Evolutionary conservation across 805 yeast species (phyloP).

Genomic region (Saccharomyces eubayanus): DNA sequence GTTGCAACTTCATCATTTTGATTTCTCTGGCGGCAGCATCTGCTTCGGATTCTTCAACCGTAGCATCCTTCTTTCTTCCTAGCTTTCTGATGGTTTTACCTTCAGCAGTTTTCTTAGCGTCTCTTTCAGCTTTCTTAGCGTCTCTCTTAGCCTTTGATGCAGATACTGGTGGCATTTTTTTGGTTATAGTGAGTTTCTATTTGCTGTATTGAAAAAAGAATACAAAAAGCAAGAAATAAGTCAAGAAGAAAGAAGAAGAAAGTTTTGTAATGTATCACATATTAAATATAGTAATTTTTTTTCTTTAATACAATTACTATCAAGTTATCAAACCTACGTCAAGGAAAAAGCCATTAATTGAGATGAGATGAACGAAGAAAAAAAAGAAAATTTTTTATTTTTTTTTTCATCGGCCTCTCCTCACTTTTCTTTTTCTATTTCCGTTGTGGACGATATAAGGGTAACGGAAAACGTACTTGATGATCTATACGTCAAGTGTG

Average conservation of each 20-base stretch:
- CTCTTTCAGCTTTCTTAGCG: constrained; percentile 92
- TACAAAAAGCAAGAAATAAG: background rate
- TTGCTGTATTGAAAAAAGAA: background rate
- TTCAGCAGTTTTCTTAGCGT: constrained; percentile 86
- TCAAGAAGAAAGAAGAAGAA: background rate
- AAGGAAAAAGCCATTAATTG: background rate
- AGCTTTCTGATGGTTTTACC: constrained; percentile 45
- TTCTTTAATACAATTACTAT: background rate
- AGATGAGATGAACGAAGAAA: background rate
- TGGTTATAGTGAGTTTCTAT: background rate
- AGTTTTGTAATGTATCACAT: background rate
- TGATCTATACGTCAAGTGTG: background rate
- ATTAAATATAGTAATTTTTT: background rate
- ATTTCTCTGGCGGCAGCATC: constrained; percentile 65
- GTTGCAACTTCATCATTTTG: constrained; percentile 82
- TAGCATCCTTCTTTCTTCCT: constrained; percentile 44
- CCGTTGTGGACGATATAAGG: background rate
- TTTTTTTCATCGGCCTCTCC: background rate
- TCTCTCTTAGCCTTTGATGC: constrained; percentile 98
- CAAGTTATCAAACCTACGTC: background rate
- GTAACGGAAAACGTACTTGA: background rate
- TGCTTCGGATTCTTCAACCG: constrained; percentile 37
- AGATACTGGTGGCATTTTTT: constrained; percentile 45
- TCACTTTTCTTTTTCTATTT: background rate
- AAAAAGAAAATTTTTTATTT: background rate